Evolutionary conservation across 106 monocot genomes (phyloP), one percentile per base, ranked within the genome.

Genomic region (Allium cepa): DNA sequence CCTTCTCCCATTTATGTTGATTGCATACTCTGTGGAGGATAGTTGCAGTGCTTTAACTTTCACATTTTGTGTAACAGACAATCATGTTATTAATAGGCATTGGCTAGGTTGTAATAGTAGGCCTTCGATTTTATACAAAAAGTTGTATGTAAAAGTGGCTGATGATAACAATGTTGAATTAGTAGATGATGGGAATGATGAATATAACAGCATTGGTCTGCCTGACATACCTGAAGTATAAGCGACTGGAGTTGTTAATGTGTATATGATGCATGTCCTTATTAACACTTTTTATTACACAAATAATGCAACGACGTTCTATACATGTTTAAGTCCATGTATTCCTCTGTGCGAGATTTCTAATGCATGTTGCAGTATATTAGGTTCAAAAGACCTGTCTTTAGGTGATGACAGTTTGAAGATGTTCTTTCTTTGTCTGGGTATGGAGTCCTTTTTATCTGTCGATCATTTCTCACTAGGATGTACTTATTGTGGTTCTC

Each of bases 391-490:
- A 50, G 97, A 92, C 79, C 63, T 92, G 53, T 47, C 57, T 46
- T 63, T 60, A 74, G 89, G 92, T 50, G 45, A 60, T 47, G 89
- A 90, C 79, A 77, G 64, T 81, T 92, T 73, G 92, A 89, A 62
- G 97, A 99, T 78, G 81, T 92, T 53, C 97, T 99, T 81, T 92
- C 97, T 79, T 83, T 92, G 66, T 89, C 97, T 15, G 97, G 97
- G 97, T 92, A 81, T 69, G 75, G 22, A 47, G 72, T 47, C 57
- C 56, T 28, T 50, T 64, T 17, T n/a, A n/a, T n/a, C n/a, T n/a
- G n/a, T n/a, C n/a, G n/a, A n/a, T n/a, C n/a, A n/a, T n/a, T n/a
- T n/a, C n/a, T n/a, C n/a, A n/a, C n/a, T n/a, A n/a, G n/a, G n/a
- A n/a, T n/a, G n/a, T n/a, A n/a, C n/a, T n/a, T n/a, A n/a, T n/a